Evolutionary conservation across 75 land plant genomes (phyloP), one percentile per base, ranked within the genome.

Genomic region (Sequoia sempervirens): DNA sequence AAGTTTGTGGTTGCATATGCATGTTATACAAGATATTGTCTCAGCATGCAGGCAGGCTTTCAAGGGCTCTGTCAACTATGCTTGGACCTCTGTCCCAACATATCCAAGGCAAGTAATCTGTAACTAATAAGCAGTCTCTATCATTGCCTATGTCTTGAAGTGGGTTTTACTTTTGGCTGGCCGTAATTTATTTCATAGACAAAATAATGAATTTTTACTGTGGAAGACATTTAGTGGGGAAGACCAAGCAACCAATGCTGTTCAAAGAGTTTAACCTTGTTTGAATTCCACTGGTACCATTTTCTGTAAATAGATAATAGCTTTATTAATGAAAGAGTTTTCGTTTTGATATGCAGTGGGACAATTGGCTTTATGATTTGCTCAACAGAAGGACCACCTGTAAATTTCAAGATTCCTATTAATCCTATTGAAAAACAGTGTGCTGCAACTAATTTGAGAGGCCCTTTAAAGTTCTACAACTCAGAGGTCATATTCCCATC

Each of bases 1-100:
- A 80, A 98, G 99, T 82, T 88, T 95, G 88, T 98, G 98, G 98
- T 91, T 98, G 72, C 96, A 96, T 68, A 93, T 94, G 41, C 98
- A 91, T 80, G 92, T 94, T 45, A 96, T 98, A 81, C 84, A 96
- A 56, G 95, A 96, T 73, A 94, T 96, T 85, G 80, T 98, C 47
- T 84, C 97, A 58, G 89, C 87, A 81, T 96, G 99, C 85, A 90
- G 88, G 40, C 89, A 94, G 84, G 88, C 88, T 53, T 98, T 98
- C 84, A 96, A 98, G 85, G 99, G 99, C 15, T 92, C 95, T 74
- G 93, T 98, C 12, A 90, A 89, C 84, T 98, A 98, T 92, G 99
- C 98, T 26, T 98, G 98, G 98, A 89, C 99, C 26, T 96, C 93
- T 91, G 97, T 98, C 56, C 99, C 99, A 56, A 93, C 97, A 41